Base-by-base conservation (phyloP, 768 basidiomycete species). In the Inosperma sp. region DNA sequence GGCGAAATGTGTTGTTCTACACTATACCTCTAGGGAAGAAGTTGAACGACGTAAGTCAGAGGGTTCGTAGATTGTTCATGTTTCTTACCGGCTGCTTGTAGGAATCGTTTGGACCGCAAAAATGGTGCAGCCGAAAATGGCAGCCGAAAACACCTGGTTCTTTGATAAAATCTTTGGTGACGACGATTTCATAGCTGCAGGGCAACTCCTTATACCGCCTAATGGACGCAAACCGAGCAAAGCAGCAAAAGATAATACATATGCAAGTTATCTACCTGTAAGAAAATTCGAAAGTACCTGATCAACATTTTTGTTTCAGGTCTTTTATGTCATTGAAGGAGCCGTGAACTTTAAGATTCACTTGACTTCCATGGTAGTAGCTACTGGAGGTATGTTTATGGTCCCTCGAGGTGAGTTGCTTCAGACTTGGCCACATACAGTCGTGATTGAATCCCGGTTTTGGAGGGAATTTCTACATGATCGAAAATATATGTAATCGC, bases 151-250 rank as follows among this genome's bases (percentile, higher is more conserved):
- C 45, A 75, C 76, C 9, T 98, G 93, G 83, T 75, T 73, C 19
- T 99, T 91, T 65, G 87, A 95, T 62, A 94, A 93, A 69, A 79
- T 96, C 17, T 95, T 94, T 60, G 84, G 86, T 22, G 95, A 98
- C 55, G 88, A 83, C 39, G 83, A 89, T 37, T 97, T 90, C 63
- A 82, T 97, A 53, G 95, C 93, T 1, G 86, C 91, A 25, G 96
- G 96, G 0, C 82, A 93, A 55, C 74, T 98, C 37, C 74, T 79
- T 47, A 86, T 98, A 33, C 92, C 92, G 4, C 81, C 87, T 1
- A 73, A 79, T 6, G 79, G 80, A n/a, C 74, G 79, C 53, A 99
- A 99, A 67, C 88, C 88, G 12, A 82, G 79, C 52, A 98, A 98
- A 65, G 78, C 80, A 19, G 82, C 93, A 1, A 93, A 88, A 63